Base-by-base conservation (phyloP, 2,329 filamentous ascomycete species). In the Bertia moriformis region DNA sequence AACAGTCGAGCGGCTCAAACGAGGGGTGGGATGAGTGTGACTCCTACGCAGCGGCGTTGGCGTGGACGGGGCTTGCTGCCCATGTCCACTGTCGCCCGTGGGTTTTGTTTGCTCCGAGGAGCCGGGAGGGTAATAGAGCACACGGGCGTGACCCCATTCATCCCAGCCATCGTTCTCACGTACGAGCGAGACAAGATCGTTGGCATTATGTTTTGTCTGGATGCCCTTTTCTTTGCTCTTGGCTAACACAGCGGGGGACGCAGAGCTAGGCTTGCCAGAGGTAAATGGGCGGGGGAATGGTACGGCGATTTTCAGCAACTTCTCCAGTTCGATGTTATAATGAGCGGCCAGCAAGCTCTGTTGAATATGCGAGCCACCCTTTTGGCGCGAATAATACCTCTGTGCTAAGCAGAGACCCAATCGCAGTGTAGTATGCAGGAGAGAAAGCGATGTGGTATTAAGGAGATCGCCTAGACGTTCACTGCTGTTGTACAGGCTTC, bases 401-500 rank as follows among this genome's bases (percentile, higher is more conserved):
- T 95, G 85, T 12, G 91, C 89, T 44, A 98, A 68, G 54, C 89
- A 83, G 30, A 89, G 78, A 19, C 80, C 79, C 43, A 98, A 74
- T 45, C 83, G 78, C 32, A 98, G 71, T 5, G 86, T 82, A 19
- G 73, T 72, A 51, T 83, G 77, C 40, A 98, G 68, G 38, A 98
- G 69, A 19, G 78, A 73, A 41, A 89, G 68, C 18, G 83, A 88
- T 2, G 85, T 89, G 35, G 83, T 89, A 58, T 95, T 85, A 42
- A 98, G 72, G 30, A 98, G 70, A 53, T 88, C 80, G 54, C 89
- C 91, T 44, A 98, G 65, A 50, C 93, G 84, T 47, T 80, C 71
- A 56, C 89, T 96, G 65, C 91, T 98, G 43, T 82, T 85, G 57
- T 96, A 98, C 50, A 98, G 78, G 62, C 88, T 95, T 48, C 93